Base-by-base conservation (phyloP, 1,284 basidiomycete genomes). In the Microbotryomycetes sp. region DNA sequence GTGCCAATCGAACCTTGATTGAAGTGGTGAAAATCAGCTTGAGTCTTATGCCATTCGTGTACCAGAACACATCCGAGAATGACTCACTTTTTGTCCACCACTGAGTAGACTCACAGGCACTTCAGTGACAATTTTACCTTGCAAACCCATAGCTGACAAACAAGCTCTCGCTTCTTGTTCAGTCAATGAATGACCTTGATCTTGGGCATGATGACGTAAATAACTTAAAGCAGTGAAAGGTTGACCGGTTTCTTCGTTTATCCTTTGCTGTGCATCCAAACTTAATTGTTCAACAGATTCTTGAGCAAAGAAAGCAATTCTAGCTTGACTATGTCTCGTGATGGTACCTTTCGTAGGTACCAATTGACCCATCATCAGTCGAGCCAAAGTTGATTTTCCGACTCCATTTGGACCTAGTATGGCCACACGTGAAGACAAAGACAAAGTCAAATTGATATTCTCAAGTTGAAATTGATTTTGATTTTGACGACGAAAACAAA, bases 341-440 rank as follows among this genome's bases (percentile, higher is more conserved):
- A 86, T 79, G 7, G 74, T 79, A 1, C 87, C 87, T 4, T 75
- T 76, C 3, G 77, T 77, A 0, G 84, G 82, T 14, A 75, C 70
- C 3, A 85, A 74, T 3, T 71, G 77, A 3, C 82, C 82, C 1
- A 82, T 77, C 26, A 86, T 77, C 23, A 85, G 74, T 60, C 83
- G 75, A 23, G 65, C 60, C 23, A 70, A 72, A 0, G 86, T 87
- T 28, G 82, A 83, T 74, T 87, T 87, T 30, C 81, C 81, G 66
- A 77, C 74, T 0, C 81, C 81, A 69, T 81, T 82, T 68, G 74
- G 73, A 0, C 86, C 86, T 6, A 86, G 79, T 22, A 87, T 74
- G 0, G 81, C 85, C 19, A 83, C 77, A 16, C 84, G 78, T 25
- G 81, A 81, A 6, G 81, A 80, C 4, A 81, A 81, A 14, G 81